These are phyloP conservation scores for Beverwykella pulmonaria DNA, from an alignment of 495 filamentous ascomycete species.

Conservation along the genomic window DNA sequence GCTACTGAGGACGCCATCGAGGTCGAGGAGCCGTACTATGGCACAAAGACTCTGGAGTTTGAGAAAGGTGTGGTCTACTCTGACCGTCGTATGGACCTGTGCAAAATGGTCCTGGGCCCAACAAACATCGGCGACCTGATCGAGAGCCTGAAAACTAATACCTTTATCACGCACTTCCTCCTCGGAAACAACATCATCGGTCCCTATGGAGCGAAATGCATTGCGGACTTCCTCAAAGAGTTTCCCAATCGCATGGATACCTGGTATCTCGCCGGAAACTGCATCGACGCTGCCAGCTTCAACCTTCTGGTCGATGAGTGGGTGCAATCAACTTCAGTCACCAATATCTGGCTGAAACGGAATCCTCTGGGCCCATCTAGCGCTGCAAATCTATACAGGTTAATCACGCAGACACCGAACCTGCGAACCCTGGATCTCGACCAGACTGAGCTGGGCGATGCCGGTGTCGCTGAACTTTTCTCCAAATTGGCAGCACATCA, in stretches of 20 bases:
- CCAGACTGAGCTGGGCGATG: slow-evolving; percentile 49
- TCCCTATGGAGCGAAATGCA: slow-evolving; percentile 44
- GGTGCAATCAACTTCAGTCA: slow-evolving; percentile 41
- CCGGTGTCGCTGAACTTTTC: slow-evolving; percentile 45
- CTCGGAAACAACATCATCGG: slow-evolving; percentile 53
- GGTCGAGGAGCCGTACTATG: slow-evolving; percentile 37
- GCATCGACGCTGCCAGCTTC: slow-evolving; percentile 43
- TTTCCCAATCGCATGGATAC: slow-evolving; percentile 49
- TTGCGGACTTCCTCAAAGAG: slow-evolving; percentile 44
- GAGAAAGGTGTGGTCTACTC: slow-evolving; percentile 43
- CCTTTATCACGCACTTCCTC: slow-evolving; percentile 48
- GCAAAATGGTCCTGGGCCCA: slow-evolving; percentile 49
- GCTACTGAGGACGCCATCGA: slow-evolving; percentile 15
- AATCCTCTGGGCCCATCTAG: slow-evolving; percentile 47
- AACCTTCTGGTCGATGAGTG: slow-evolving; percentile 42
- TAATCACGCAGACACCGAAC: slow-evolving; percentile 42
- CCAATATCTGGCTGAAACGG: slow-evolving; percentile 53
- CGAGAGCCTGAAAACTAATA: slow-evolving; percentile 42
- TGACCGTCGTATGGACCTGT: slow-evolving; percentile 43
- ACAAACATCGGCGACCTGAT: slow-evolving; percentile 46
- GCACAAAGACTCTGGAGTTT: slow-evolving; percentile 39
- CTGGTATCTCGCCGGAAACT: slow-evolving; percentile 52
- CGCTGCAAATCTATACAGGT: slow-evolving; percentile 35
- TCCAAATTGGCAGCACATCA: slow-evolving; percentile 28
- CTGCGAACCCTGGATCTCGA: slow-evolving; percentile 50